Percentiles rank a stretch among this genome's conserved stretches.
These are phyloP conservation scores for Mesembryanthemum crystallinum DNA, from an alignment of 148 eudicot genomes.

Conservation along the genomic window DNA sequence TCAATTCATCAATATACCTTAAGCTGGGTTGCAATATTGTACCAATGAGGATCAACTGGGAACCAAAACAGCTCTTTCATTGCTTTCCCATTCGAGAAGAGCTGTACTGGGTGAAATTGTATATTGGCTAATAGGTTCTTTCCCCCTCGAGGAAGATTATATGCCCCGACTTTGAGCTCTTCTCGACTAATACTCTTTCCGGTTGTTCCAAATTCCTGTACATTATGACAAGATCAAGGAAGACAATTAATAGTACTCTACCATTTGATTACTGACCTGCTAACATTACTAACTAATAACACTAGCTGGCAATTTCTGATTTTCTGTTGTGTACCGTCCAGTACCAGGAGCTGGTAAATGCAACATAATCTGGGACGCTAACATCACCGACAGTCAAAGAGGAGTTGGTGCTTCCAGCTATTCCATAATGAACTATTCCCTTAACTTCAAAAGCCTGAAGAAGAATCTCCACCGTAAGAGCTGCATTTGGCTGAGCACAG, in stretches of 20 bases:
- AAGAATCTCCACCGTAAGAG: constrained; percentile 47
- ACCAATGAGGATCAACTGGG: constrained; percentile 53
- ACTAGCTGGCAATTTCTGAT: too few species aligned
- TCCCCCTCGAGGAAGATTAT: constrained; percentile 41
- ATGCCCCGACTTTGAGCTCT: constrained; percentile 39
- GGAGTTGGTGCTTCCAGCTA: constrained; percentile 55
- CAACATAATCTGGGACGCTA: constrained; percentile 36
- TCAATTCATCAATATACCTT: constrained; percentile 25
- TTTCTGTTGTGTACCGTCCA: constrained; percentile 45
- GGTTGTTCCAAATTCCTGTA: constrained; percentile 33
- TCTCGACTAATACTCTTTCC: constrained; percentile 12
- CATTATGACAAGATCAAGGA: background rate
- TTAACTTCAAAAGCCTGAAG: constrained; percentile 41
- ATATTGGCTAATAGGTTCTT: constrained; percentile 41
- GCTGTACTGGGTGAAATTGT: constrained; percentile 35
- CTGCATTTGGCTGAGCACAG: constrained; percentile 47
- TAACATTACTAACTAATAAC: too few species aligned
- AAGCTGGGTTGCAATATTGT: constrained; percentile 42
- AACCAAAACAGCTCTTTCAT: constrained; percentile 54
- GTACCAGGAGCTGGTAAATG: constrained; percentile 58
- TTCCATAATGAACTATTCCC: constrained; percentile 60
- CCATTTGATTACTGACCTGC: background rate
- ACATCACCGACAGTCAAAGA: constrained; percentile 48
- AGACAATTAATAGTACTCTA: background rate
- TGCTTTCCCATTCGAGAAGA: constrained; percentile 34